phyloP scores from a whole-genome alignment of 352 stramenopile species.

The Pythium aristosporum region DNA sequence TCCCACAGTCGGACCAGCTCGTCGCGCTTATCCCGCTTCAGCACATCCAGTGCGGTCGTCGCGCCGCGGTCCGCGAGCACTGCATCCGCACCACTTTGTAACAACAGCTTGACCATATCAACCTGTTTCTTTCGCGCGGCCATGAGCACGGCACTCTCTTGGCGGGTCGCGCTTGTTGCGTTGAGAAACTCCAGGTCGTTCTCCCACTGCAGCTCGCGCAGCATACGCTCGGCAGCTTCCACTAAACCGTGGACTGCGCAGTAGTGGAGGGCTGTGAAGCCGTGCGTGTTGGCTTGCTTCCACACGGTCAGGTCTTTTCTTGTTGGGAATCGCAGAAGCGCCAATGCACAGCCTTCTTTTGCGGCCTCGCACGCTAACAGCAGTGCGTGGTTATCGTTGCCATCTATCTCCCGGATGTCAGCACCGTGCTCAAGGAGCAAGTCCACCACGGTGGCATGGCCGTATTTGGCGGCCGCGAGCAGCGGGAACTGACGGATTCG shows the following conservation, averaged over 20 bases:
- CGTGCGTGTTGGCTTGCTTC: slow-evolving; percentile 50
- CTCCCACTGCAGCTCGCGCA: slow-evolving; percentile 36
- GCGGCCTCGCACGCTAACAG: slow-evolving; percentile 51
- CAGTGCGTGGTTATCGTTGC: slow-evolving; percentile 51
- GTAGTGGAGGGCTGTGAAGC: slow-evolving; percentile 65
- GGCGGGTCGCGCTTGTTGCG: slow-evolving; percentile 40
- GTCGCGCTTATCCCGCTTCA: slow-evolving; percentile 51
- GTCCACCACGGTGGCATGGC: slow-evolving; percentile 83
- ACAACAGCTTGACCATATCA: slow-evolving; percentile 40
- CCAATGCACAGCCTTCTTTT: slow-evolving; percentile 51
- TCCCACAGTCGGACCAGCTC: slow-evolving; percentile 45
- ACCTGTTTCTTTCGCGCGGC: slow-evolving; percentile 57
- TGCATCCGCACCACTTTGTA: slow-evolving; percentile 44
- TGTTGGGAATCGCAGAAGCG: slow-evolving; percentile 34
- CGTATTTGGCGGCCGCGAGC: slow-evolving; percentile 91
- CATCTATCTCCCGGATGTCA: slow-evolving; percentile 36
- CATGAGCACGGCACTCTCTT: slow-evolving; percentile 64
- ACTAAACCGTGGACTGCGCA: slow-evolving; percentile 46
- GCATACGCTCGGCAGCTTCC: slow-evolving; percentile 32
- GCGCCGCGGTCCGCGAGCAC: slow-evolving; percentile 45
- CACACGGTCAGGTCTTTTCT: slow-evolving; percentile 25
- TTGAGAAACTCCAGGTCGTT: slow-evolving; percentile 40
- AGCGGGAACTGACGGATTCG: slow-evolving; percentile 49
- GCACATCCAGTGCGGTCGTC: slow-evolving; percentile 47
- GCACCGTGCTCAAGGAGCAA: slow-evolving; percentile 61